Evolutionary conservation across 257 asterid species (phyloP).

Genomic region (Scutellaria baicalensis): DNA sequence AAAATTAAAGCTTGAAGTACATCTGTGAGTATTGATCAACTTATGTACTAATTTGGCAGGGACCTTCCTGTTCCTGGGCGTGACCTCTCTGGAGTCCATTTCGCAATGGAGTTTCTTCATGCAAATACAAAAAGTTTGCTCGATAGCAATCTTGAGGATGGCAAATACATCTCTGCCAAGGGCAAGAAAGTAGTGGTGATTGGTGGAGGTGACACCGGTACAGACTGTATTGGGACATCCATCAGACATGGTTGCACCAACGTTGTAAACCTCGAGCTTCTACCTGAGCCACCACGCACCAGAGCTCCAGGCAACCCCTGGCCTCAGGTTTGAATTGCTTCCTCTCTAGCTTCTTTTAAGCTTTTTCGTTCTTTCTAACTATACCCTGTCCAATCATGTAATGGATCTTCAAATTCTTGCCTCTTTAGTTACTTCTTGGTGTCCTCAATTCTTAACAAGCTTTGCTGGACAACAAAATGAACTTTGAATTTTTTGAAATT

Average conservation of each 20-base stretch:
- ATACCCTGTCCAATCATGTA: not conserved
- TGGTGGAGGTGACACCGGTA: slow-evolving; percentile 99
- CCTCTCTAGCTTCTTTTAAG: not conserved
- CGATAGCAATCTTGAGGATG: slow-evolving; percentile 88
- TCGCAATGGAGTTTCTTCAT: slow-evolving; percentile 98
- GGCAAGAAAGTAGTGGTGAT: slow-evolving; percentile 95
- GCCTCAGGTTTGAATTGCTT: slow-evolving; percentile 77
- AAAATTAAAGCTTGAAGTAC: not conserved
- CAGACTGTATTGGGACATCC: slow-evolving; percentile 95
- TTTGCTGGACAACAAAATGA: not conserved
- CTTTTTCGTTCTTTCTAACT: not conserved
- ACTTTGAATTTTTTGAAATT: not conserved
- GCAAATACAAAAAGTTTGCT: slow-evolving; percentile 95
- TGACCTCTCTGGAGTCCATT: slow-evolving; percentile 88
- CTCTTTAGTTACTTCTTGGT: not conserved
- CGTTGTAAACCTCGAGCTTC: slow-evolving; percentile 83
- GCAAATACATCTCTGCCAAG: slow-evolving; percentile 82
- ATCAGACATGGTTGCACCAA: slow-evolving; percentile 65
- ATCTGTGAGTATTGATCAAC: not conserved
- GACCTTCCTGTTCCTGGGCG: slow-evolving; percentile 98
- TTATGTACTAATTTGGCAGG: slow-evolving; percentile 33
- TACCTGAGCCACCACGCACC: slow-evolving; percentile 85
- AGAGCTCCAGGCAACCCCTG: slow-evolving; percentile 97
- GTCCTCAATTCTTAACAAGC: not conserved
- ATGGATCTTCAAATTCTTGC: not conserved